A percentile compares a stretch with the other conserved stretches of the same genome.
These are phyloP conservation scores for Camelina sativa DNA, from an alignment of 345 rosid genomes.

Conservation along the genomic window DNA sequence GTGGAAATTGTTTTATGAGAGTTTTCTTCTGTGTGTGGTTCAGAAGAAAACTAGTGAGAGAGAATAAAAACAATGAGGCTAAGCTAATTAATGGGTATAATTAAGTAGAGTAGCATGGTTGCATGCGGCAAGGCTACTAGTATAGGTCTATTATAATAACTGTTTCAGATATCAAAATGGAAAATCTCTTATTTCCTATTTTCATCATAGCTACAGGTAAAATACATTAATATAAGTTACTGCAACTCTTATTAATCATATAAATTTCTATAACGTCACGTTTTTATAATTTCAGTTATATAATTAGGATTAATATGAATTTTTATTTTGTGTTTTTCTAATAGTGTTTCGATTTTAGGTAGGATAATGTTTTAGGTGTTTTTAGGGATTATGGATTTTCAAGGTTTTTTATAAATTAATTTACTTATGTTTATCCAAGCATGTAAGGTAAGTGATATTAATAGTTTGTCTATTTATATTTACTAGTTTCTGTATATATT, in stretches of 20 bases:
- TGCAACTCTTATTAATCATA: neutral
- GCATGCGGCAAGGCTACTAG: slow-evolving; percentile 39
- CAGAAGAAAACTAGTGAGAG: slow-evolving; percentile 30
- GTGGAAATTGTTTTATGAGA: neutral
- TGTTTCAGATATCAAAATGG: slow-evolving; percentile 42
- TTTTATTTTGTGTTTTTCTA: neutral
- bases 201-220: slow-evolving; percentile 35
- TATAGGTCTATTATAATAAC: slow-evolving; percentile 32
- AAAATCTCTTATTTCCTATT: slow-evolving; percentile 40
- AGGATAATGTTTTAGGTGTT: neutral
- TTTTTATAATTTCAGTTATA: neutral
- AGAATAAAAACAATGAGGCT: slow-evolving; percentile 24
- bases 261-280: neutral
- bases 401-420: neutral
- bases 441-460: neutral
- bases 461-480: neutral
- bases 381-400: neutral
- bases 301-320: neutral
- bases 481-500: neutral
- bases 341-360: neutral
- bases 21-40: slow-evolving; percentile 9
- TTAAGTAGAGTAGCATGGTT: slow-evolving; percentile 33
- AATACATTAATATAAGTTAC: slow-evolving; percentile 10
- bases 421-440: neutral
- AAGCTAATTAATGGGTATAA: slow-evolving; percentile 9